These are phyloP conservation scores for Tubosaeta sp. DNA, from an alignment of 768 basidiomycete species.

Conservation along the genomic window DNA sequence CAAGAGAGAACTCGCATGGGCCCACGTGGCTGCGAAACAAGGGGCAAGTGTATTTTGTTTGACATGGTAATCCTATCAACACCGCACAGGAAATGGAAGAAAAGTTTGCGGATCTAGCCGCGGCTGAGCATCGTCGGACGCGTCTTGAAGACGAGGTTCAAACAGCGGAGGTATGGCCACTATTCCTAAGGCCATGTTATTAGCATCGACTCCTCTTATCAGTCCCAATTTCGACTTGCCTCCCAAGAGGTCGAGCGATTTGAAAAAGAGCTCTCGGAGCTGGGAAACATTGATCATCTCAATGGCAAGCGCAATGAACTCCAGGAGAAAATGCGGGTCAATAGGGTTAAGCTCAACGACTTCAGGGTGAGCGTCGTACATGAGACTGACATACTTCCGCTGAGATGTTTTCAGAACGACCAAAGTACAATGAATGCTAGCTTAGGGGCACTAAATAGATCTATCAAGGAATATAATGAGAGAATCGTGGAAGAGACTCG, in stretches of 20 bases:
- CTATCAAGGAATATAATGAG: conserved; percentile 35
- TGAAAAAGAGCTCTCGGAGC: conserved; percentile 37
- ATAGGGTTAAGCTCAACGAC: conserved; percentile 40
- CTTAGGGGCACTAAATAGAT: conserved; percentile 30
- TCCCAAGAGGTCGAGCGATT: conserved; percentile 33
- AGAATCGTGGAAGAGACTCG: conserved; percentile 52
- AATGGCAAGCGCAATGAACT: conserved; percentile 33
- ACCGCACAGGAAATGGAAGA: conserved; percentile 38
- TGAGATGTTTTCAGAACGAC: conserved; percentile 39
- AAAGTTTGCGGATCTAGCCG: conserved; percentile 40
- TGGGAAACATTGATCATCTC: conserved; percentile 49
- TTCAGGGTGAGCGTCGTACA: conserved; percentile 38
- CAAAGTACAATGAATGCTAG: conserved; percentile 45
- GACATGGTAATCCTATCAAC: background rate
- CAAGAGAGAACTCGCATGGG: conserved; percentile 84
- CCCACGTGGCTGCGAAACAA: conserved; percentile 72
- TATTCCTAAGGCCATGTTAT: conserved; percentile 1
- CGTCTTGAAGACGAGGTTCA: conserved; percentile 38
- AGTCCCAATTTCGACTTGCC: conserved; percentile 34
- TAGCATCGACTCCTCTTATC: background rate
- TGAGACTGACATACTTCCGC: background rate
- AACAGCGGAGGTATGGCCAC: conserved; percentile 33
- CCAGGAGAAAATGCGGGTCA: conserved; percentile 40
- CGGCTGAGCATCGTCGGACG: conserved; percentile 33
- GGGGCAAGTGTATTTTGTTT: conserved; percentile 38